These are phyloP conservation scores for Saccharomycopsis oosterbeekiorum DNA, from an alignment of 805 yeast species.

Conservation along the genomic window DNA sequence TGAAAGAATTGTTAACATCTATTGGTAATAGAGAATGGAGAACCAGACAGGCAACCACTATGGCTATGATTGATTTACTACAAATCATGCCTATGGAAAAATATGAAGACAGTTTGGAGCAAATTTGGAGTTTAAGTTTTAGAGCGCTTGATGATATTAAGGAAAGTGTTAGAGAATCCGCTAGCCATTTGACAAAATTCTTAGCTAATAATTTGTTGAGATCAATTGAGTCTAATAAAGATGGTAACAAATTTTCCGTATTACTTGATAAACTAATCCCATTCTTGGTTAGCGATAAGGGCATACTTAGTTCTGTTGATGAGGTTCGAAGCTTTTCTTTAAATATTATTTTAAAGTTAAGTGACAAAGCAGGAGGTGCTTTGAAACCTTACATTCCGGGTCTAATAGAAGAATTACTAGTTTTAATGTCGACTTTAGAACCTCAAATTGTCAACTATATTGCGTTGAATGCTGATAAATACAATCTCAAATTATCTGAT, in stretches of 20 bases:
- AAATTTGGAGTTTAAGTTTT: conserved; percentile 82
- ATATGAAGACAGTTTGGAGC: conserved; percentile 45
- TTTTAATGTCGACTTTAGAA: conserved; percentile 76
- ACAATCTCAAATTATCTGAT: conserved; percentile 57
- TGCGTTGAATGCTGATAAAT: conserved; percentile 81
- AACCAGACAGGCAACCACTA: conserved; percentile 76
- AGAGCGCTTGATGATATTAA: conserved; percentile 89
- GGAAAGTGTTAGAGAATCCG: conserved; percentile 83
- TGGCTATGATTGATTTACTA: conserved; percentile 60
- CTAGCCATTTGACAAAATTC: conserved; percentile 53
- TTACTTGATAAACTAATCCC: conserved; percentile 54
- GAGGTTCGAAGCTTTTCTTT: conserved; percentile 73
- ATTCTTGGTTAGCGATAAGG: conserved; percentile 67
- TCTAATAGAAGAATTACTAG: conserved; percentile 58
- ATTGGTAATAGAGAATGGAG: conserved; percentile 89
- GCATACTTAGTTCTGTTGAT: conserved; percentile 75
- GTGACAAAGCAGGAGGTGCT: conserved; percentile 51
- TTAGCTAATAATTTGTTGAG: conserved; percentile 55
- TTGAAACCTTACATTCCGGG: conserved; percentile 55
- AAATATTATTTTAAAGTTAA: conserved; percentile 59
- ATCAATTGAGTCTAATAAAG: conserved; percentile 37
- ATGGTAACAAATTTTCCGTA: background rate
- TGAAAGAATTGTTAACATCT: conserved; percentile 51
- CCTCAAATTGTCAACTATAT: conserved; percentile 85
- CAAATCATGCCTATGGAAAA: conserved; percentile 38